Evolutionary conservation across 1,284 basidiomycete species (phyloP), one percentile per base, ranked within the genome.

Genomic region (Moesziomyces parantarcticus): DNA sequence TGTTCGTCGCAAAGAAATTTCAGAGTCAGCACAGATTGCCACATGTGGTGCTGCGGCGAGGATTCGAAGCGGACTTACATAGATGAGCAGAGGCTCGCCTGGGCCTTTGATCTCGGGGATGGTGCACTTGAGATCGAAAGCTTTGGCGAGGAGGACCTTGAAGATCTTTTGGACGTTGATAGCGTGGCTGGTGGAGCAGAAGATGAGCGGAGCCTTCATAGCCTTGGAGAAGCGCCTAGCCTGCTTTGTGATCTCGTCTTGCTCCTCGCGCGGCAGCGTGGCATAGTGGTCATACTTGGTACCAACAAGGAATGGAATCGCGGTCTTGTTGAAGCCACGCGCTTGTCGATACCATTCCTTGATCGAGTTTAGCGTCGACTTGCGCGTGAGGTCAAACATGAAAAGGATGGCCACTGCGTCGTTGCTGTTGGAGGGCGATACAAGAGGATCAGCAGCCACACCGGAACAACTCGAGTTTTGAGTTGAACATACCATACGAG

Each of bases 291-390:
- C 96, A 84, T 93, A 99, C 86, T 99, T 99, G 50, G 96, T 98
- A 72, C 96, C 96, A 75, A 99, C 94, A n/a, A 83, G 60, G 57
- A 83, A 78, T 4, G 81, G 82, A 40, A 83, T 82, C 2, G 81
- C 82, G 16, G 81, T 82, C 74, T 79, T 98, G 87, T 98, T 98
- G 87, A 98, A 98, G 9, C 96, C 96, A 75, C 96, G 87, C 46
- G 94, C 94, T 87, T 98, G 96, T 79, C 96, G 88, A 88, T 98
- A 98, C 96, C 96, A 98, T 85, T 98, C 96, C 85, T 98, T 98
- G 80, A 99, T 93, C 60, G 92, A 94, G 85, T 98, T 98, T 70
- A 99, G 86, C 42, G 96, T 99, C 53, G 92, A 93, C 86, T 98
- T 98, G 78, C 96, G 89, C 58, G 93, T 93, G 49, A 99, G 88